phyloP scores from a whole-genome alignment of 2,329 filamentous ascomycete genomes.

The Cordyceps farinosa region DNA sequence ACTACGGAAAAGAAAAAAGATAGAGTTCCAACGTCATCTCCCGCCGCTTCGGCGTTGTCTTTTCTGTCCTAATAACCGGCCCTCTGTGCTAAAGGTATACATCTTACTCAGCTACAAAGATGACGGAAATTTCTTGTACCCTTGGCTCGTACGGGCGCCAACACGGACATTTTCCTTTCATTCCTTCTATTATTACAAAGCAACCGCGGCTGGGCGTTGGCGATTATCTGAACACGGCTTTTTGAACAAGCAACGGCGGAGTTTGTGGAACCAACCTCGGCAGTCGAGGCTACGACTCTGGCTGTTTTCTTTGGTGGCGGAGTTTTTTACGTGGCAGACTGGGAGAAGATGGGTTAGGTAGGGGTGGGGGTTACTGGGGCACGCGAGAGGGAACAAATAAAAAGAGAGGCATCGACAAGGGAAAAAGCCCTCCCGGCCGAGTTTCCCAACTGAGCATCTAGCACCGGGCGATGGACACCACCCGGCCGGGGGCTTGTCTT shows the following conservation, averaged over 20 bases:
- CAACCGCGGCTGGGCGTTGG: neutral
- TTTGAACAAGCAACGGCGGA: neutral
- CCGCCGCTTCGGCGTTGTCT: neutral
- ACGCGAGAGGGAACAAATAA: too few relatives aligned
- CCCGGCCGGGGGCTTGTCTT: neutral
- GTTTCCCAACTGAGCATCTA: constrained; percentile 8
- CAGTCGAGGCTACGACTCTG: neutral
- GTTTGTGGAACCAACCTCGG: constrained; percentile 10
- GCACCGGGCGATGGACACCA: neutral
- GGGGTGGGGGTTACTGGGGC: too few relatives aligned
- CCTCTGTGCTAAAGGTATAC: neutral
- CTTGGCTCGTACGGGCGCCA: too few relatives aligned
- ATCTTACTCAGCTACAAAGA: constrained; percentile 5
- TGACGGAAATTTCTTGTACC: neutral
- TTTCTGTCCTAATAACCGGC: neutral
- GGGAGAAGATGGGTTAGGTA: too few relatives aligned
- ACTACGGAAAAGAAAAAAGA: neutral
- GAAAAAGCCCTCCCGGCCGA: constrained; percentile 8
- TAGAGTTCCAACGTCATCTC: constrained; percentile 13
- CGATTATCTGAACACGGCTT: neutral
- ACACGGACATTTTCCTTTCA: neutral
- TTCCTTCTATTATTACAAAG: neutral
- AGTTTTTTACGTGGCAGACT: neutral
- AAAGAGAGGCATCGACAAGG: neutral
- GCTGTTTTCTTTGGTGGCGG: neutral